Conservation (phyloP, 441 rosid species). For the Brassica hybrid region DNA sequence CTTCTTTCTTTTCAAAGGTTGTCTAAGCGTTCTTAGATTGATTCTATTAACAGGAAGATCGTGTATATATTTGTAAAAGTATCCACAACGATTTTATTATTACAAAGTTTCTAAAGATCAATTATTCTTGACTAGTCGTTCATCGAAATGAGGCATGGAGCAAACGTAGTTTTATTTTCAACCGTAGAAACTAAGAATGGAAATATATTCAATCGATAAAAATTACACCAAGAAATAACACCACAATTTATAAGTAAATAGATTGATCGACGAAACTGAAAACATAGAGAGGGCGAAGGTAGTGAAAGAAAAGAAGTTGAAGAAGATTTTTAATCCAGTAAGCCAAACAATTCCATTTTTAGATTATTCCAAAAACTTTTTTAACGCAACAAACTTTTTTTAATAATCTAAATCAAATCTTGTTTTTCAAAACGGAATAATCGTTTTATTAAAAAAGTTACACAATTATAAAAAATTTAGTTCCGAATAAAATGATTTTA, state of each 20-base stretch:
- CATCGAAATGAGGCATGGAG: slow-evolving; percentile 23
- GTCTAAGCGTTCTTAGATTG: background rate
- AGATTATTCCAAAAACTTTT: too few species aligned
- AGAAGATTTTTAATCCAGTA: slow-evolving; percentile 7
- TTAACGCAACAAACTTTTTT: too few species aligned
- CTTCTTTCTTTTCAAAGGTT: background rate
- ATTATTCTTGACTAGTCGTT: slow-evolving; percentile 22
- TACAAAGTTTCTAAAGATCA: slow-evolving; percentile 12
- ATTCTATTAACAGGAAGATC: slow-evolving; percentile 21
- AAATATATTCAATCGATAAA: slow-evolving; percentile 25
- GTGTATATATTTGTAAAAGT: slow-evolving; percentile 16
- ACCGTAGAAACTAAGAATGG: slow-evolving; percentile 27
- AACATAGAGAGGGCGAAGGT: background rate
- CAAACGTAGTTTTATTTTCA: slow-evolving; percentile 23
- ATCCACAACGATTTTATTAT: slow-evolving; percentile 4
- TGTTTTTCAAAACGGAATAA: background rate
- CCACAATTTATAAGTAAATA: slow-evolving; percentile 1
- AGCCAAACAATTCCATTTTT: slow-evolving; percentile 13
- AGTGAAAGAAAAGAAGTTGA: background rate
- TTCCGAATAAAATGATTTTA: background rate
- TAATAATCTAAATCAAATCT: background rate
- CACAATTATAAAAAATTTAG: slow-evolving; percentile 11
- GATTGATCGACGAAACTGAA: slow-evolving; percentile 18
- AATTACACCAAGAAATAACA: slow-evolving; percentile 12
- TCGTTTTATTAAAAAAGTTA: background rate